Evolutionary conservation across 2,329 filamentous ascomycete genomes (phyloP).

Genomic region (Venturia oleaginea): DNA sequence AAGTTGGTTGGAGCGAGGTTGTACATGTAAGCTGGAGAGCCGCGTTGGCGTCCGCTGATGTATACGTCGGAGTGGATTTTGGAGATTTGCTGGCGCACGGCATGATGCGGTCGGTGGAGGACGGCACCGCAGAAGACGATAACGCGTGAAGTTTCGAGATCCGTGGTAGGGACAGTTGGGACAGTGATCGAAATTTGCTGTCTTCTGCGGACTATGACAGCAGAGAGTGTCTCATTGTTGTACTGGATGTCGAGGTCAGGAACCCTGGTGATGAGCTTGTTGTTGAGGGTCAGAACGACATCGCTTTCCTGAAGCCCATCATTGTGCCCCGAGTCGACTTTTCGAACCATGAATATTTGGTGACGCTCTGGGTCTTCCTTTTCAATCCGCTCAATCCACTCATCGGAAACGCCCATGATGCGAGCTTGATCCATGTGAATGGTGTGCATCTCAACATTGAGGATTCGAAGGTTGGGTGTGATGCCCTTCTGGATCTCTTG

Average conservation of each 20-base stretch:
- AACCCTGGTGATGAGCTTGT: conserved; percentile 84
- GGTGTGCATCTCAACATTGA: conserved; percentile 89
- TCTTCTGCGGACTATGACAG: conserved; percentile 77
- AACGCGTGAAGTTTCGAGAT: conserved; percentile 85
- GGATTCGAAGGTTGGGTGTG: conserved; percentile 73
- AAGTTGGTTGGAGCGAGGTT: conserved; percentile 95
- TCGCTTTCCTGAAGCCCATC: conserved; percentile 77
- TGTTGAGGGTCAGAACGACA: conserved; percentile 83
- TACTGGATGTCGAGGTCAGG: conserved; percentile 97
- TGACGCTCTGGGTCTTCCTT: conserved; percentile 83
- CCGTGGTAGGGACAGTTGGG: conserved; percentile 76
- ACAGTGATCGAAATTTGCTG: conserved; percentile 68
- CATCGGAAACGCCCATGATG: conserved; percentile 92
- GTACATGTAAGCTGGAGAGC: conserved; percentile 80
- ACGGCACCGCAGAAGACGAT: conserved; percentile 94
- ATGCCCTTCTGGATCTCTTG: conserved; percentile 72
- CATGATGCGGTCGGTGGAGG: conserved; percentile 87
- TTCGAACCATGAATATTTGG: conserved; percentile 97
- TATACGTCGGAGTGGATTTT: conserved; percentile 96
- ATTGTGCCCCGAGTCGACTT: conserved; percentile 60
- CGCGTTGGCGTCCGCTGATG: conserved; percentile 76
- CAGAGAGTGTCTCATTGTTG: conserved; percentile 71
- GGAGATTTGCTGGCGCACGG: conserved; percentile 92
- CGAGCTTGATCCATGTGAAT: conserved; percentile 95
- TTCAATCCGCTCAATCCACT: conserved; percentile 89